Evolutionary conservation across 805 yeast species (phyloP).

Genomic region (Candida palmyrensis): DNA sequence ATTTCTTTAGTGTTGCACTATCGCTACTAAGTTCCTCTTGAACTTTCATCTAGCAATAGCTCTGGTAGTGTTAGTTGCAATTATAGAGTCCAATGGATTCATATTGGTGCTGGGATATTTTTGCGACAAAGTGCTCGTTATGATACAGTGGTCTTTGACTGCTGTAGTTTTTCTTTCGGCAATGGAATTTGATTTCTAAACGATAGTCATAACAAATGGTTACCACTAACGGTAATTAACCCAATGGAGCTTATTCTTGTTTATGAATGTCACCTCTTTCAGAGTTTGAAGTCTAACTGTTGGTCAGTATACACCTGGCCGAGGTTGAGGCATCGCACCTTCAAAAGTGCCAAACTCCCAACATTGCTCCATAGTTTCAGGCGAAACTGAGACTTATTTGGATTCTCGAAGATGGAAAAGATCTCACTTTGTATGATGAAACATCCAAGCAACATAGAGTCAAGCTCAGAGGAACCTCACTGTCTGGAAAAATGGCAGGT

Average conservation of each 20-base stretch:
- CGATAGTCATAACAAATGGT: constrained; percentile 74
- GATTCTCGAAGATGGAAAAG: constrained; percentile 5
- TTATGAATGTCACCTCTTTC: constrained; percentile 48
- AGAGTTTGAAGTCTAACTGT: constrained; percentile 16
- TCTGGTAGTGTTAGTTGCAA: constrained; percentile 2
- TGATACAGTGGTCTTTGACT: too few species aligned
- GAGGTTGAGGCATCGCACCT: constrained; percentile 48
- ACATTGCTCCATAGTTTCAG: constrained; percentile 12
- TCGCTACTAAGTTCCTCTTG: constrained; percentile 4
- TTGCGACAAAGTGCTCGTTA: too few species aligned
- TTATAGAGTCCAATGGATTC: too few species aligned
- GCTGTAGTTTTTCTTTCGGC: constrained; percentile 45
- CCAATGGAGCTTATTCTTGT: constrained; percentile 86
- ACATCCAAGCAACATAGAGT: constrained; percentile 78
- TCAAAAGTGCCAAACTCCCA: constrained; percentile 60
- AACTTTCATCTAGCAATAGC: constrained; percentile 1
- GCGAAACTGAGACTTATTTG: constrained; percentile 19
- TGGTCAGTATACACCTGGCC: constrained; percentile 5
- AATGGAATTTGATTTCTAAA: constrained; percentile 54
- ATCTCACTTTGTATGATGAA: constrained; percentile 51
- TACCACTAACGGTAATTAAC: constrained; percentile 40
- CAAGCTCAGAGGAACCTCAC: constrained; percentile 73
- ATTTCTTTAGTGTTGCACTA: not conserved
- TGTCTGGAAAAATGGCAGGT: constrained; percentile 45
- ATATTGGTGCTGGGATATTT: too few species aligned